A percentile compares a stretch with the other conserved stretches of the same genome.
These are phyloP conservation scores for Hapsidospora chrysogenum DNA, from an alignment of 495 filamentous ascomycete species.

Conservation along the genomic window DNA sequence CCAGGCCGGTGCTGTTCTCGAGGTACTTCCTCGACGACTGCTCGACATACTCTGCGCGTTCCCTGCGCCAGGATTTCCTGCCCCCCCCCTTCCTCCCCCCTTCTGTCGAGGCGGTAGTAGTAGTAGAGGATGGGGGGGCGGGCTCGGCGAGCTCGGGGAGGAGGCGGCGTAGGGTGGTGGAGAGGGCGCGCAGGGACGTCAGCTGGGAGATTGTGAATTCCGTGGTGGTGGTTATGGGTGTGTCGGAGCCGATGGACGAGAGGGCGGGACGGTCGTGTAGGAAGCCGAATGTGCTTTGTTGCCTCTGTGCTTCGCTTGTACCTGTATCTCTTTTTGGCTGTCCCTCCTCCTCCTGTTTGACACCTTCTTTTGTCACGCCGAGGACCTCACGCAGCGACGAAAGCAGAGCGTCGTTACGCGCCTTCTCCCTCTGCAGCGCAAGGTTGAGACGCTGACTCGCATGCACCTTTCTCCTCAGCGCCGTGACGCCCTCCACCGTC, in stretches of 20 bases:
- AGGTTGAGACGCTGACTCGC: constrained; percentile 68
- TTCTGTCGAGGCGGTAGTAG: constrained; percentile 4
- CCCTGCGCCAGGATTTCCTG: constrained; percentile 29
- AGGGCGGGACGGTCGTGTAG: constrained; percentile 25
- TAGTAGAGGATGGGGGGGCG: neutral
- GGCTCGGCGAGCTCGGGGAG: constrained; percentile 31
- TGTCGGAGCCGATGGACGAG: constrained; percentile 19
- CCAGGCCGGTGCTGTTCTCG: constrained; percentile 34
- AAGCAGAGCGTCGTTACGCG: constrained; percentile 61
- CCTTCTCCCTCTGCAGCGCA: constrained; percentile 54
- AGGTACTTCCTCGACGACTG: constrained; percentile 41
- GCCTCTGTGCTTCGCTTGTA: neutral
- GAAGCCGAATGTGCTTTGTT: constrained; percentile 29
- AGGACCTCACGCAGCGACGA: constrained; percentile 43
- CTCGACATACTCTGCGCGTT: constrained; percentile 64
- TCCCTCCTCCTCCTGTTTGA: constrained; percentile 5
- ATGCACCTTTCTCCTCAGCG: constrained; percentile 57
- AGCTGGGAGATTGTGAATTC: constrained; percentile 71
- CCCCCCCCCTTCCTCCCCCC: constrained; percentile 9
- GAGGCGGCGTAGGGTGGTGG: constrained; percentile 44
- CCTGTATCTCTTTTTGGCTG: constrained; percentile 2
- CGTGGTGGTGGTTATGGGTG: constrained; percentile 54
- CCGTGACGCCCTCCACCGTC: constrained; percentile 46
- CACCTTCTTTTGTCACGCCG: constrained; percentile 13
- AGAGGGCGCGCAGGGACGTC: constrained; percentile 51